Percentiles rank a stretch among this genome's conserved stretches.
phyloP scores from a whole-genome alignment of 768 basidiomycete genomes.

The Russula griseocarnosa region DNA sequence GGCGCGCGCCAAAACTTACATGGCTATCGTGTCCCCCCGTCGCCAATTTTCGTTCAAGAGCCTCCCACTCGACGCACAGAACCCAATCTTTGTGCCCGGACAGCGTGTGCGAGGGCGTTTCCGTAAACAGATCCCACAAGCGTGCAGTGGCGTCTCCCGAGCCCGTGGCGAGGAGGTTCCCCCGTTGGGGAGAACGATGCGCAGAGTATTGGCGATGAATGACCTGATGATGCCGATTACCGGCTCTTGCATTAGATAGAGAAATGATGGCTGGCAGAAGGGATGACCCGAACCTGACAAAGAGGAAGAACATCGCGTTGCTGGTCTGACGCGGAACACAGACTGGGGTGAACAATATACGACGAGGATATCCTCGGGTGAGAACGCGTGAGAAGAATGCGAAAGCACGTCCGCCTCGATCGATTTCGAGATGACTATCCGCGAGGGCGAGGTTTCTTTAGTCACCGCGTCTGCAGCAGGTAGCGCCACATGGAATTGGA shows the following conservation, averaged over 20 bases:
- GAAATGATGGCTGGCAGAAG: background rate
- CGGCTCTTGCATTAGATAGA: background rate
- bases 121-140: conserved; percentile 91
- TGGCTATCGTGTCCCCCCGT: conserved; percentile 95
- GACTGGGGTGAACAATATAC: conserved; percentile 93
- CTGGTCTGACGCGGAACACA: conserved; percentile 89
- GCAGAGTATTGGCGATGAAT: conserved; percentile 89
- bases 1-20: conserved; percentile 43
- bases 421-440: conserved; percentile 80
- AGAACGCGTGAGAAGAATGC: conserved; percentile 67
- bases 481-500: conserved; percentile 79
- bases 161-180: conserved; percentile 86
- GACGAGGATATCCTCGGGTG: conserved; percentile 82
- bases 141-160: conserved; percentile 92
- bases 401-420: conserved; percentile 76
- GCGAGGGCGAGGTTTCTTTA: conserved; percentile 58
- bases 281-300: conserved; percentile 59
- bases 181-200: conserved; percentile 96
- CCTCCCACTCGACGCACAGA: conserved; percentile 96
- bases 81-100: conserved; percentile 95
- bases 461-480: conserved; percentile 53
- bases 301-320: conserved; percentile 91
- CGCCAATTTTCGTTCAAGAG: conserved; percentile 82
- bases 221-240: conserved; percentile 50
- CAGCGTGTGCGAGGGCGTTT: conserved; percentile 84